Percentiles rank a stretch among this genome's conserved stretches.
These are phyloP conservation scores for Penicillium sp. DNA, from an alignment of 2,329 filamentous ascomycete species.

Conservation along the genomic window DNA sequence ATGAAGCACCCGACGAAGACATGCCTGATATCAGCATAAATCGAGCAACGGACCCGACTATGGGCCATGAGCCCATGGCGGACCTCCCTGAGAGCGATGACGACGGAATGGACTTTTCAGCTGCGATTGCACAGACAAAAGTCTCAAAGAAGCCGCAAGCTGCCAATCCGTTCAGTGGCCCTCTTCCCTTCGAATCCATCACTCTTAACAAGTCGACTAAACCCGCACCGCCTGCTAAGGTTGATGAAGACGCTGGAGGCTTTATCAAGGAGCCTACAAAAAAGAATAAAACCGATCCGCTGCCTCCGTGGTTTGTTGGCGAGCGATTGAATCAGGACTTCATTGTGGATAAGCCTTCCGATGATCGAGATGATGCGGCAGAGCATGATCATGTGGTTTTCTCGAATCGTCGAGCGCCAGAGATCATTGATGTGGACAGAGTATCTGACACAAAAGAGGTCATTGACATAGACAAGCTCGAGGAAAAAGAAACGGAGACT, in stretches of 20 bases:
- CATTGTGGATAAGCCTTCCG: conserved; percentile 23
- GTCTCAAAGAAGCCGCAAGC: conserved; percentile 50
- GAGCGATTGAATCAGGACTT: conserved; percentile 34
- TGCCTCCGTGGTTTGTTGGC: conserved; percentile 49
- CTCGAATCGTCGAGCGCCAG: conserved; percentile 31
- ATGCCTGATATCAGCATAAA: conserved; percentile 34
- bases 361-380: conserved; percentile 12
- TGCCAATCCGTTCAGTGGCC: conserved; percentile 67
- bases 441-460: conserved; percentile 28
- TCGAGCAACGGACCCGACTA: conserved; percentile 49
- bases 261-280: conserved; percentile 56
- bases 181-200: conserved; percentile 81
- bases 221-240: conserved; percentile 47
- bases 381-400: conserved; percentile 28
- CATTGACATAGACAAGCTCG: conserved; percentile 30
- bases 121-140: conserved; percentile 70
- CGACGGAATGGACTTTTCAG: conserved; percentile 73
- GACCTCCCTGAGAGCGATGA: conserved; percentile 59
- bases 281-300: conserved; percentile 30
- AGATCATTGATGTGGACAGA: conserved; percentile 43
- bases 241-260: conserved; percentile 58
- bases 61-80: conserved; percentile 21
- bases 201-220: conserved; percentile 62
- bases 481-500: conserved; percentile 1
- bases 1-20: conserved; percentile 42